A percentile compares a stretch with the other conserved stretches of the same genome.
These are phyloP conservation scores for Dactylellina sp. DNA, from an alignment of 2,329 filamentous ascomycete genomes.

Conservation along the genomic window DNA sequence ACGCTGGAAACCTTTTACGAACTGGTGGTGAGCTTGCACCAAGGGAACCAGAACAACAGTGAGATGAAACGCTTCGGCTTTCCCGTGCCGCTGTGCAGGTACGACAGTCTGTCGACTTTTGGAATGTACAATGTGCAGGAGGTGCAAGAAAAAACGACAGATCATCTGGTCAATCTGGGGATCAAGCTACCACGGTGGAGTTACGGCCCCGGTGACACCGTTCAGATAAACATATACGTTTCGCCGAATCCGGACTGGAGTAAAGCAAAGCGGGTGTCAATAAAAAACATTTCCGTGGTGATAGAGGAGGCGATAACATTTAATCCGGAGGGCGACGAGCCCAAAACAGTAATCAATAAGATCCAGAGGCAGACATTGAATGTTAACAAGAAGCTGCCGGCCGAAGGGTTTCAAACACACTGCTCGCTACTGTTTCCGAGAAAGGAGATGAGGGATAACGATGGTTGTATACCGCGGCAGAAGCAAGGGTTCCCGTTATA, in stretches of 20 bases:
- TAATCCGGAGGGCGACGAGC: conserved; percentile 96
- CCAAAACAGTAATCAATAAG: conserved; percentile 87
- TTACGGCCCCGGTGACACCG: conserved; percentile 93
- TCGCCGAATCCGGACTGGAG: conserved; percentile 91
- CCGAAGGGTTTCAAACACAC: conserved; percentile 92
- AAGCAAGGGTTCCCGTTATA: conserved; percentile 91
- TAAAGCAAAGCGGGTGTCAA: conserved; percentile 91
- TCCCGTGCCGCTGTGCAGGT: conserved; percentile 88
- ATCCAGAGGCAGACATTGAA: conserved; percentile 84
- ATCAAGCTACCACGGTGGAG: conserved; percentile 96
- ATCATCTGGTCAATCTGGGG: conserved; percentile 89
- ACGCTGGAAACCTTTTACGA: conserved; percentile 99
- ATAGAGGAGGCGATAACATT: conserved; percentile 99
- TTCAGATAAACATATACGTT: conserved; percentile 94
- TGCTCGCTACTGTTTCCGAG: conserved; percentile 89
- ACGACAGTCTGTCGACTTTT: conserved; percentile 97
- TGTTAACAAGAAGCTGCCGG: conserved; percentile 85
- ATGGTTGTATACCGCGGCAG: conserved; percentile 86
- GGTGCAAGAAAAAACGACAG: conserved; percentile 83
- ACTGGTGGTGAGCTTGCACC: conserved; percentile 93
- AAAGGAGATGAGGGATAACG: conserved; percentile 85
- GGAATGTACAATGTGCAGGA: conserved; percentile 99
- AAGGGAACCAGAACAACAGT: conserved; percentile 76
- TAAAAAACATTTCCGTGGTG: conserved; percentile 90
- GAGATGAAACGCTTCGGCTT: conserved; percentile 92